Conservation (phyloP, 2,329 filamentous ascomycete species). For the Cadophora malorum region DNA sequence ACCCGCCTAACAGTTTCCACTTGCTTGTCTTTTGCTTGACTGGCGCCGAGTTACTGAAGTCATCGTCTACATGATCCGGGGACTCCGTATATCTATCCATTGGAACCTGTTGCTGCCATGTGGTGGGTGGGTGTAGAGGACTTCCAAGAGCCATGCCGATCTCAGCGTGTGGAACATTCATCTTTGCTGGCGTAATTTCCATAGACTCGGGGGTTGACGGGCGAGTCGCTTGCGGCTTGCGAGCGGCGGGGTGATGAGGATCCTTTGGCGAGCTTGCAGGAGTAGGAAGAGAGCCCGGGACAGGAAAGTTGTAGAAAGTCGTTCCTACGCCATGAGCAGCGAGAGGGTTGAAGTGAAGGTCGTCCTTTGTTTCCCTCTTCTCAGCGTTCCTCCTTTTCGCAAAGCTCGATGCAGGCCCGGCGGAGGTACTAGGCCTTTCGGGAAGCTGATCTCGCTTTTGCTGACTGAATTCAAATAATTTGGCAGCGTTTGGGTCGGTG, state of each 20-base stretch:
- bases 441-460: slow-evolving; percentile 34
- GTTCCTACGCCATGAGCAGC: slow-evolving; percentile 39
- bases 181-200: slow-evolving; percentile 26
- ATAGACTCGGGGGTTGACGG: slow-evolving; percentile 35
- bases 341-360: slow-evolving; percentile 43
- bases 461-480: slow-evolving; percentile 35
- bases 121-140: slow-evolving; percentile 54
- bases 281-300: slow-evolving; percentile 39
- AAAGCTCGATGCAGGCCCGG: slow-evolving; percentile 36
- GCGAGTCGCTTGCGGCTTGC: slow-evolving; percentile 29
- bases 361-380: slow-evolving; percentile 43
- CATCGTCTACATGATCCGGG: slow-evolving; percentile 33
- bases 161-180: slow-evolving; percentile 33
- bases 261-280: slow-evolving; percentile 33
- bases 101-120: slow-evolving; percentile 35
- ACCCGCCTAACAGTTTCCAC: slow-evolving; percentile 63
- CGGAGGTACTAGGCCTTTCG: slow-evolving; percentile 43
- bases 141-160: slow-evolving; percentile 81
- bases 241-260: slow-evolving; percentile 29
- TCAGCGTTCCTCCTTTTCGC: slow-evolving; percentile 34
- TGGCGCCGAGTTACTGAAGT: slow-evolving; percentile 20
- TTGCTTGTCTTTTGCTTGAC: slow-evolving; percentile 55
- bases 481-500: slow-evolving; percentile 27
- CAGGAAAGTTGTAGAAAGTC: slow-evolving; percentile 41
- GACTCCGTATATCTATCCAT: slow-evolving; percentile 32